These are phyloP conservation scores for Trichoderma aggressivum DNA, from an alignment of 2,329 filamentous ascomycete genomes.

Conservation along the genomic window DNA sequence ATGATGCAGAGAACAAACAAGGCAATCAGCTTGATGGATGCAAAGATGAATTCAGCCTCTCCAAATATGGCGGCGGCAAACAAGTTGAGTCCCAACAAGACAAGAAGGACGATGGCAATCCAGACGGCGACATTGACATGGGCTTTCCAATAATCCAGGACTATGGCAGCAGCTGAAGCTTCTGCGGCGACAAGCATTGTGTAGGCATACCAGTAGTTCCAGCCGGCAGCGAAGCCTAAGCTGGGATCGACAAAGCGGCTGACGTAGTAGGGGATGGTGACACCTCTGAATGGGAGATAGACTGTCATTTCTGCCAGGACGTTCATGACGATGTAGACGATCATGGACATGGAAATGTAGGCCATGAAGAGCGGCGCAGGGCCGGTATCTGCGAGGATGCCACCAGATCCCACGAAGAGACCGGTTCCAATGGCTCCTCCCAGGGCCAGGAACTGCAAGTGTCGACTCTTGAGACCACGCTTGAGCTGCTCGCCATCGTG, in stretches of 20 bases:
- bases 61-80: slow-evolving; percentile 56
- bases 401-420: slow-evolving; percentile 60
- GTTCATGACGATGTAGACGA: slow-evolving; percentile 56
- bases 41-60: slow-evolving; percentile 61
- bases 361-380: slow-evolving; percentile 68
- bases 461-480: slow-evolving; percentile 56
- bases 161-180: slow-evolving; percentile 54
- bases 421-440: slow-evolving; percentile 60
- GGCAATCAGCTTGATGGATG: slow-evolving; percentile 57
- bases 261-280: slow-evolving; percentile 56
- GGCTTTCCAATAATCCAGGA: slow-evolving; percentile 59
- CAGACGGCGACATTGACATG: slow-evolving; percentile 53
- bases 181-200: slow-evolving; percentile 57
- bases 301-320: slow-evolving; percentile 53
- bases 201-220: slow-evolving; percentile 63
- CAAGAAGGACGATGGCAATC: slow-evolving; percentile 55
- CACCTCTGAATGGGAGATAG: slow-evolving; percentile 53
- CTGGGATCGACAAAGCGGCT: slow-evolving; percentile 54
- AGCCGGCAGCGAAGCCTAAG: slow-evolving; percentile 54
- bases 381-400: slow-evolving; percentile 53
- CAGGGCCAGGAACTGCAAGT: slow-evolving; percentile 59
- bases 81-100: slow-evolving; percentile 55
- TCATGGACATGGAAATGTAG: slow-evolving; percentile 55
- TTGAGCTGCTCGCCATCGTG: slow-evolving; percentile 45
- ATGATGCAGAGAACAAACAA: slow-evolving; percentile 57